These are phyloP conservation scores for Amylocarpus encephaloides DNA, from an alignment of 2,329 filamentous ascomycete genomes.

Conservation along the genomic window DNA sequence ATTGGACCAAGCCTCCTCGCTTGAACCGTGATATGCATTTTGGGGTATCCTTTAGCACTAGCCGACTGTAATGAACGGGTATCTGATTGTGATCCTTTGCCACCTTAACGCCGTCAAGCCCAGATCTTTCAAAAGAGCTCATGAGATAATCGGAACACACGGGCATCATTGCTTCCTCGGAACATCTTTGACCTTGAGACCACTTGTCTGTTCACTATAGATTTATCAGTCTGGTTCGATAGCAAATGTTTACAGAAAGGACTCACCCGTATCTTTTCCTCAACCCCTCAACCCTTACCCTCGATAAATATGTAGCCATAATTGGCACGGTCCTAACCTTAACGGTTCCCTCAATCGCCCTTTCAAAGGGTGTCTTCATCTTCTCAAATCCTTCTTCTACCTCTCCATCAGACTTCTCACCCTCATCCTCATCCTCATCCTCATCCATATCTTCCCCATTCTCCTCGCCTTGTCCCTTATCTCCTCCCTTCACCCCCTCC, in stretches of 20 bases:
- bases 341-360: conserved; percentile 43
- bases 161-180: not conserved
- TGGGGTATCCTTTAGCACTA: no score
- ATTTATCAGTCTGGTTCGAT: conserved; percentile 1
- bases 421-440: conserved; percentile 13
- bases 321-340: conserved; percentile 43
- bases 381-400: conserved; percentile 48
- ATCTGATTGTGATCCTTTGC: no score
- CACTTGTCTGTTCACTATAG: conserved; percentile 33
- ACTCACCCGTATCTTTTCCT: conserved; percentile 35
- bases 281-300: conserved; percentile 48
- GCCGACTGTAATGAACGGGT: no score
- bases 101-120: no score
- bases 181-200: not conserved
- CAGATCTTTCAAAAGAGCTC: no score
- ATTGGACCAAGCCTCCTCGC: no score
- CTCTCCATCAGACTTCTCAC: conserved; percentile 34
- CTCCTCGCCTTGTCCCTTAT: conserved; percentile 11
- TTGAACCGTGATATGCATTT: no score
- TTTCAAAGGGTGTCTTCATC: conserved; percentile 51
- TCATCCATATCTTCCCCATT: conserved; percentile 16
- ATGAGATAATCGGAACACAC: no score
- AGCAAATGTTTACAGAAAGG: not conserved
- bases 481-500: conserved; percentile 30
- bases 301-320: conserved; percentile 55